Percentiles rank a stretch among this genome's conserved stretches.
Conservation (phyloP, 2,329 filamentous ascomycete species). For the Penicillium sp. region DNA sequence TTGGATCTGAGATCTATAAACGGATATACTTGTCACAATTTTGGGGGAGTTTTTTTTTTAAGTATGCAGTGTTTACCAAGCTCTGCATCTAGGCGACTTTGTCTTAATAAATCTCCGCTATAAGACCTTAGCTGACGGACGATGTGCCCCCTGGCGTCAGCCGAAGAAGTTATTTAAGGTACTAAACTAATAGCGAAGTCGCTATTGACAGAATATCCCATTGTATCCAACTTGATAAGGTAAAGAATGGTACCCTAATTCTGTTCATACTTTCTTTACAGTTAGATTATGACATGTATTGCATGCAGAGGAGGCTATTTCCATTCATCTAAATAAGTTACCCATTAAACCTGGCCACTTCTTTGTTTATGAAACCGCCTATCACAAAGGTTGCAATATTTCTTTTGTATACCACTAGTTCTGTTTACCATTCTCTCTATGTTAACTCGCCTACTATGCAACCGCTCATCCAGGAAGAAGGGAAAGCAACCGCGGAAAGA, state of each 20-base stretch:
- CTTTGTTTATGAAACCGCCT: not conserved
- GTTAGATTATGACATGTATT: constrained; percentile 9
- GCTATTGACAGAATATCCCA: not conserved
- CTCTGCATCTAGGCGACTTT: not conserved
- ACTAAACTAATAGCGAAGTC: not conserved
- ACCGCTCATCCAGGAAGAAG: constrained; percentile 18
- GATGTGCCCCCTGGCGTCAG: not conserved
- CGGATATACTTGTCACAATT: not conserved
- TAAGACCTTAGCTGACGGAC: not conserved
- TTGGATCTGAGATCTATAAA: constrained; percentile 2
- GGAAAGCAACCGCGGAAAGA: constrained; percentile 26
- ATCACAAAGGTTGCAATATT: too few relatives aligned
- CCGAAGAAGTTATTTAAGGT: not conserved
- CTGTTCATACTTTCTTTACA: not conserved
- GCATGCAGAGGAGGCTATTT: constrained; percentile 2
- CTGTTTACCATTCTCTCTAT: constrained; percentile 16
- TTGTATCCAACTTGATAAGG: not conserved
- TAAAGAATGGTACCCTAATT: too few relatives aligned
- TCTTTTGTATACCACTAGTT: not conserved
- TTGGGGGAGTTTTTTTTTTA: not conserved
- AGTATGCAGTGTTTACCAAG: too few relatives aligned
- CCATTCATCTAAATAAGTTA: not conserved
- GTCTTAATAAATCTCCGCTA: not conserved
- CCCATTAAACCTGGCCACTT: not conserved
- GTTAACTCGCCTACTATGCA: constrained; percentile 19